A percentile compares a stretch with the other conserved stretches of the same genome.
Conservation (phyloP, 2,329 filamentous ascomycete genomes). For the Fusarium albidum region DNA sequence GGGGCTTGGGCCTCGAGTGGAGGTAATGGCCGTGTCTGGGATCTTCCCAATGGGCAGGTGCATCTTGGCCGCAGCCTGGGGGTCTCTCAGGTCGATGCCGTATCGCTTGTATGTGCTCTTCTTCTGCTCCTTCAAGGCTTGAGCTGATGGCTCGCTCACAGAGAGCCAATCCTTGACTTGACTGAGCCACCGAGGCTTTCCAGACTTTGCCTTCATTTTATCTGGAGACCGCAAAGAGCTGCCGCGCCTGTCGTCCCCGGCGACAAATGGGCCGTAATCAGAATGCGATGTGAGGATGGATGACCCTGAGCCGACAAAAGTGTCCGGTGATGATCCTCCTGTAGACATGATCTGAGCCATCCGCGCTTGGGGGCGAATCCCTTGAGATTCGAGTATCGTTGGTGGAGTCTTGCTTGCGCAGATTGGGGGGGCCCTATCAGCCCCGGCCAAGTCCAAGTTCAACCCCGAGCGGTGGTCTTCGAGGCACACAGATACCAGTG, state of each 20-base stretch:
- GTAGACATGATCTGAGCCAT: constrained; percentile 17
- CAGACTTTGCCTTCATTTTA: constrained; percentile 37
- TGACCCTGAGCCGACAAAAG: constrained; percentile 14
- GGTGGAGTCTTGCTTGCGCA: neutral
- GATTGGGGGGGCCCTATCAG: neutral
- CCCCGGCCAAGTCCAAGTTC: neutral
- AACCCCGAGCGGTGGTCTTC: neutral
- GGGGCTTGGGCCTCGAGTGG: constrained; percentile 54
- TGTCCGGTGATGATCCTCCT: constrained; percentile 9
- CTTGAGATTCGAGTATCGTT: neutral
- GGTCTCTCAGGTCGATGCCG: constrained; percentile 54
- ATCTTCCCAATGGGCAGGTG: constrained; percentile 56
- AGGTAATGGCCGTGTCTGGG: constrained; percentile 55
- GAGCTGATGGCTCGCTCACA: constrained; percentile 58
- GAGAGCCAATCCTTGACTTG: constrained; percentile 59
- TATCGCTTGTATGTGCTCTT: constrained; percentile 52
- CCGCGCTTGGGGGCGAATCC: neutral
- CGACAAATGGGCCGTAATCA: constrained; percentile 37
- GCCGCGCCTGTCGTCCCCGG: constrained; percentile 29
- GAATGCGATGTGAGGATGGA: constrained; percentile 26
- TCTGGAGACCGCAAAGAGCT: constrained; percentile 18
- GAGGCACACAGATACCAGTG: neutral
- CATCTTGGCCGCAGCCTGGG: constrained; percentile 54
- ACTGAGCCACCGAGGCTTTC: constrained; percentile 49
- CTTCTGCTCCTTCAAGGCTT: constrained; percentile 57